Evolutionary conservation across 352 stramenopile species (phyloP), one percentile per base, ranked within the genome.

Genomic region (Phytophthora kernoviae): DNA sequence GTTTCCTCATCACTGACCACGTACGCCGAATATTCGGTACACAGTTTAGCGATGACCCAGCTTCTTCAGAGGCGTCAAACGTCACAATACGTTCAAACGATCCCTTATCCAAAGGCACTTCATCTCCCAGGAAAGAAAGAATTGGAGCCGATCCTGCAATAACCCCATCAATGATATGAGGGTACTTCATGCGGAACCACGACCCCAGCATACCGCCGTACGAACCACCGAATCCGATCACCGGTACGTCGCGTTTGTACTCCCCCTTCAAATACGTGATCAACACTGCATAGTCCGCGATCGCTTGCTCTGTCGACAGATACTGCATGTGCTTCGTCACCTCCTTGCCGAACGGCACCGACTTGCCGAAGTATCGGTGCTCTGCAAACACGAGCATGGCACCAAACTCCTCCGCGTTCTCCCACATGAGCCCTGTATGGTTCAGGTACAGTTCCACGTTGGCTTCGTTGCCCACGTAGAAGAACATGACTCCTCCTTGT

Each of bases 331-430:
- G 70, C 50, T 91, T 76, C 10, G 48, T 79, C 30, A 94, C 86
- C 1, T 89, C 75, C 48, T 81, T 80, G 18, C 63, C 70, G 18
- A 92, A 92, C 0, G 92, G 93, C 21, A 97, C 64, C 46, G 86
- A 96, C 66, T 96, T 85, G 54, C 96, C 96, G 76, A 98, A 98
- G 81, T 98, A 99, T 0, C 96, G 89, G 70, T 99, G 96, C 75
- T 99, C 96, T 0, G 91, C 94, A 68, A 98, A 99, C 18, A 99
- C 93, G n/a, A 99, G 67, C 55, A 93, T 81, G 14, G 96, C 94
- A 21, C 80, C 73, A 54, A 98, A 97, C 49, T 93, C 75, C 10
- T 75, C 71, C 14, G 96, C 96, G 56, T 97, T 94, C 65, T 98
- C 93, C 92, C 93, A 98, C 91, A 99, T 98, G 43, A 98, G 79